Base-by-base conservation (phyloP, 2,329 filamentous ascomycete genomes). In the Ceratocystis cacaofunesta region DNA sequence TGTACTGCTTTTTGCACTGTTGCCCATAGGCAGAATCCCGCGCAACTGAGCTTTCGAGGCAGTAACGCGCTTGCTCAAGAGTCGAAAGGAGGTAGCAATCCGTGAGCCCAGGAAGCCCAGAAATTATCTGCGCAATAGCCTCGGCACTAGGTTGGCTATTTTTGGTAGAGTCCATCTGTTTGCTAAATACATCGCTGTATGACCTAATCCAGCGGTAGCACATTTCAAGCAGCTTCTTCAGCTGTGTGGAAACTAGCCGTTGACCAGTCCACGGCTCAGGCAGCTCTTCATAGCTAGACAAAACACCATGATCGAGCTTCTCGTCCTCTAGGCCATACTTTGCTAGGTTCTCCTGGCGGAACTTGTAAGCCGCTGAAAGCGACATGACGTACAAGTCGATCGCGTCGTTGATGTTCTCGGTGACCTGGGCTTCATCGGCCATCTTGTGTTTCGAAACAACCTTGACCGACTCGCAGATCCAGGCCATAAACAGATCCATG, bases 201-300 rank as follows among this genome's bases (percentile, higher is more conserved):
- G 79, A 76, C 60, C 79, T 77, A 2, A 82, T 75, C 82, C 81
- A 84, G 66, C 80, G 78, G 30, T 80, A 77, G 48, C 79, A 79
- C 19, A 87, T 78, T 68, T 85, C 81, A 28, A 83, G 76, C 17
- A 86, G 78, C 19, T 83, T 82, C 71, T 83, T 82, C 12, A 79
- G 71, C 68, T 85, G 86, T 72, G 85, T 85, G 62, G 84, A 81
- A 65, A 85, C 77, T 68, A 80, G 83, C 55, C 77, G 74, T 69
- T 82, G 84, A 17, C 89, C 91, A 0, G 92, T 96, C 94, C 94
- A 99, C 57, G 92, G 88, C 67, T 89, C 85, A 0, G 87, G 83
- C 7, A 96, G 79, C 10, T 80, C 83, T 22, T 85, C 80, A 71
- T 90, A 92, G 17, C 80, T 76, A 1, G 77, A 76, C 8, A 89